Conservation (phyloP, 805 yeast species). For the Kuraishia floccosa region DNA sequence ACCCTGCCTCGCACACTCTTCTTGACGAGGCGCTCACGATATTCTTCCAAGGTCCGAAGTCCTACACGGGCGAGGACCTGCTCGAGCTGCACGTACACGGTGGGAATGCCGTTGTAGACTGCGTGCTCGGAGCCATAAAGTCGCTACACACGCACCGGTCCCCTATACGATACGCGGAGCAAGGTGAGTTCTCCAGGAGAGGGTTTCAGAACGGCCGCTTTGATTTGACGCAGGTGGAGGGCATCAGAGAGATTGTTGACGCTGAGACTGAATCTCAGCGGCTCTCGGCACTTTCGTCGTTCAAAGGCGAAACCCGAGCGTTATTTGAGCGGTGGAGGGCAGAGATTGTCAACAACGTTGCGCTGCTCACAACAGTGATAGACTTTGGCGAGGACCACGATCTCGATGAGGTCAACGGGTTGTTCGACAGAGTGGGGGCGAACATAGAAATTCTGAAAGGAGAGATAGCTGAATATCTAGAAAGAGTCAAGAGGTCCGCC, state of each 20-base stretch:
- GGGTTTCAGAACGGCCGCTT: conserved; percentile 78
- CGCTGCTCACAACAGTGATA: conserved; percentile 74
- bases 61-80: conserved; percentile 89
- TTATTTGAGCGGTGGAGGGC: conserved; percentile 59
- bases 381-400: conserved; percentile 96
- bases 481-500: conserved; percentile 43
- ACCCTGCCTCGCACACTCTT: conserved; percentile 24
- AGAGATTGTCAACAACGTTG: conserved; percentile 51
- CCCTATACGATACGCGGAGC: conserved; percentile 71
- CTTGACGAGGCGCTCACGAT: conserved; percentile 72
- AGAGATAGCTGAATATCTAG: conserved; percentile 33
- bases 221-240: conserved; percentile 87
- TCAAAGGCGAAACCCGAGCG: conserved; percentile 54
- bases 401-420: conserved; percentile 46
- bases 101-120: conserved; percentile 71
- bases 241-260: conserved; percentile 77
- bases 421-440: conserved; percentile 37
- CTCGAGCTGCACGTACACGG: conserved; percentile 92
- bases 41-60: conserved; percentile 58
- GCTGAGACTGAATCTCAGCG: conserved; percentile 93
- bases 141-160: conserved; percentile 31
- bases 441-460: conserved; percentile 27
- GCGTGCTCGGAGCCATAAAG: conserved; percentile 55
- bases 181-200: conserved; percentile 84
- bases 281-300: conserved; percentile 57